phyloP scores from a whole-genome alignment of 2,329 filamentous ascomycete species.

The Chaetomium globosum region DNA sequence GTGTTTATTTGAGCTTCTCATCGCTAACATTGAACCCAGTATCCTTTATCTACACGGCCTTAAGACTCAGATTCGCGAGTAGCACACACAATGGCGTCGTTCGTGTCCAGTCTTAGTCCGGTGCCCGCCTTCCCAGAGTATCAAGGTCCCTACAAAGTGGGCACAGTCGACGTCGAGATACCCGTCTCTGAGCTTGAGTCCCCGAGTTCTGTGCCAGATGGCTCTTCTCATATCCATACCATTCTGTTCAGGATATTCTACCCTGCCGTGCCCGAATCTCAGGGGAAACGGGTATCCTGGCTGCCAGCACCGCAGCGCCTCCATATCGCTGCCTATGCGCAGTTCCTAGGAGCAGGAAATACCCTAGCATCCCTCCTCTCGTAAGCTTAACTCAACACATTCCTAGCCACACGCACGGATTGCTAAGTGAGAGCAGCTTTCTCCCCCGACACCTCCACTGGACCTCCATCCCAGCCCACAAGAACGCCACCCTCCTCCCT shows the following conservation, averaged over 20 bases:
- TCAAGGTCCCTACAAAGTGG: slow-evolving; percentile 76
- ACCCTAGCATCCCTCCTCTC: slow-evolving; percentile 62
- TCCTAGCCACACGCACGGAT: slow-evolving; percentile 38
- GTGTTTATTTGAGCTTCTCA: neutral
- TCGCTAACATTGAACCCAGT: neutral
- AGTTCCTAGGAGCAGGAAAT: slow-evolving; percentile 69
- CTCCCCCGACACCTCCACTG: slow-evolving; percentile 73
- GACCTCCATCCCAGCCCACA: slow-evolving; percentile 70
- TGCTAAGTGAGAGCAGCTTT: slow-evolving; percentile 45
- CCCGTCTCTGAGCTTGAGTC: slow-evolving; percentile 63
- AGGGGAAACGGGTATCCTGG: slow-evolving; percentile 69
- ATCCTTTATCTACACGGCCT: neutral
- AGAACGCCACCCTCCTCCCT: slow-evolving; percentile 67
- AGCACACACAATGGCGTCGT: slow-evolving; percentile 49
- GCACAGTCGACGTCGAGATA: slow-evolving; percentile 79
- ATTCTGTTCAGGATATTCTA: slow-evolving; percentile 83
- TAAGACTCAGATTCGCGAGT: neutral
- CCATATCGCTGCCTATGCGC: slow-evolving; percentile 73
- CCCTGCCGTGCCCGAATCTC: slow-evolving; percentile 60
- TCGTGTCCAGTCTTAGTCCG: slow-evolving; percentile 63
- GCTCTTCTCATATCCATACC: slow-evolving; percentile 65
- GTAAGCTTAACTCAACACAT: slow-evolving; percentile 47
- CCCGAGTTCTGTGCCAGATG: slow-evolving; percentile 56
- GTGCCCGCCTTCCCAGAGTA: slow-evolving; percentile 74
- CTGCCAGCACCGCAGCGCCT: slow-evolving; percentile 74